A percentile compares a stretch with the other conserved stretches of the same genome.
Conservation (phyloP, 2,329 filamentous ascomycete species). For the Hypoxylon sp. region DNA sequence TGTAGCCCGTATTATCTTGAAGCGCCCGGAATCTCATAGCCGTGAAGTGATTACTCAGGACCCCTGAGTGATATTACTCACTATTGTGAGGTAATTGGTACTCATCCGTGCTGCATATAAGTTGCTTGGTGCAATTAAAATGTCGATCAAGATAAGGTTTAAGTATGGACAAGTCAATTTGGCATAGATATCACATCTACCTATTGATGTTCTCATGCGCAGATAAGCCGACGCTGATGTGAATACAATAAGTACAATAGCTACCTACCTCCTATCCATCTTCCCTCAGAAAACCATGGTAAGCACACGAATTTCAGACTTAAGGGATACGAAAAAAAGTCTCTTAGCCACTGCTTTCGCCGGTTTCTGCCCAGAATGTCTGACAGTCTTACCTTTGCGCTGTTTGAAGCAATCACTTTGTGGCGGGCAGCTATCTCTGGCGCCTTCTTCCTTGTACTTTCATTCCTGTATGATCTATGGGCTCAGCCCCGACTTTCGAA, state of each 20-base stretch:
- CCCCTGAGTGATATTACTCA: background rate
- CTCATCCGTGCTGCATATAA: background rate
- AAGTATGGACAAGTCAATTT: background rate
- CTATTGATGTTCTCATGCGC: background rate
- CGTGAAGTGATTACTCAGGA: background rate
- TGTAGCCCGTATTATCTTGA: background rate
- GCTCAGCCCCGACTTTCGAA: background rate
- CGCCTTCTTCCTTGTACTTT: background rate
- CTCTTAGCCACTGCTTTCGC: background rate
- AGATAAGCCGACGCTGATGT: background rate
- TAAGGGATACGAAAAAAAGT: background rate
- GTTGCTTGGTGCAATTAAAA: background rate
- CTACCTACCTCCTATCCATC: too few relatives aligned
- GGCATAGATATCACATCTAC: background rate
- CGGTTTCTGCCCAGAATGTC: background rate
- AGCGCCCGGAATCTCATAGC: background rate
- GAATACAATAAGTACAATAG: constrained; percentile 1
- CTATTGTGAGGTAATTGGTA: background rate
- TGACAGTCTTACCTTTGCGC: background rate
- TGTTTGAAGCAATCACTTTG: background rate
- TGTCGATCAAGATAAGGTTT: background rate
- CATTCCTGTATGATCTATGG: background rate
- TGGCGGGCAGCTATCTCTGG: background rate
- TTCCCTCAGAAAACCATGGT: background rate
- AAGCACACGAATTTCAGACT: background rate